phyloP scores from a whole-genome alignment of 2,329 filamentous ascomycete species.

The Ambrosiella beaveri region DNA sequence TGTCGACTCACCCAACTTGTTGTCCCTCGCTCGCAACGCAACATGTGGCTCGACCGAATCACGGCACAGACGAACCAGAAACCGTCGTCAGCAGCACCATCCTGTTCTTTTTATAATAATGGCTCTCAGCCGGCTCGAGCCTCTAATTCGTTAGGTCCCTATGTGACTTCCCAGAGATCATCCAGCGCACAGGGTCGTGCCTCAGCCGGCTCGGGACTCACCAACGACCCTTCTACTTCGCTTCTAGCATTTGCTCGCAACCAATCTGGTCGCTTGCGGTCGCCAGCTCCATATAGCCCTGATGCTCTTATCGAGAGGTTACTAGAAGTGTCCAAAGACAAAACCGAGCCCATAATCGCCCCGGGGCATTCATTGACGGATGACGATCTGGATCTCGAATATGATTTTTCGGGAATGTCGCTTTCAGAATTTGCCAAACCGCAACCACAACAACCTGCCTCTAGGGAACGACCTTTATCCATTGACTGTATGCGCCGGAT shows the following conservation, averaged over 20 bases:
- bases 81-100: constrained; percentile 33
- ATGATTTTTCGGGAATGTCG: constrained; percentile 65
- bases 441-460: constrained; percentile 8
- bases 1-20: background rate
- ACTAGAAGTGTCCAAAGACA: constrained; percentile 6
- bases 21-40: constrained; percentile 13
- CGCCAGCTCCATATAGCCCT: constrained; percentile 6
- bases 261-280: constrained; percentile 43
- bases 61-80: constrained; percentile 42
- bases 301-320: constrained; percentile 8
- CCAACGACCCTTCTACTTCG: constrained; percentile 62
- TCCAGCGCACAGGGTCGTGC: constrained; percentile 29
- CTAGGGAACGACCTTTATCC: background rate
- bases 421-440: constrained; percentile 50
- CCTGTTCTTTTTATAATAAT: constrained; percentile 22
- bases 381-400: constrained; percentile 43
- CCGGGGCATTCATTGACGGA: constrained; percentile 39
- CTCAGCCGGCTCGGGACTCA: constrained; percentile 59
- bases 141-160: constrained; percentile 45
- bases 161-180: constrained; percentile 49
- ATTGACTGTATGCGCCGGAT: constrained; percentile 8
- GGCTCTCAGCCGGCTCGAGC: constrained; percentile 54
- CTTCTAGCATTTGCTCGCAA: constrained; percentile 48
- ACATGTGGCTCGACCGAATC: constrained; percentile 85
- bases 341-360: background rate